A percentile compares a stretch with the other conserved stretches of the same genome.
Evolutionary conservation across 768 basidiomycete species (phyloP).

Genomic region (Galerina marginata): DNA sequence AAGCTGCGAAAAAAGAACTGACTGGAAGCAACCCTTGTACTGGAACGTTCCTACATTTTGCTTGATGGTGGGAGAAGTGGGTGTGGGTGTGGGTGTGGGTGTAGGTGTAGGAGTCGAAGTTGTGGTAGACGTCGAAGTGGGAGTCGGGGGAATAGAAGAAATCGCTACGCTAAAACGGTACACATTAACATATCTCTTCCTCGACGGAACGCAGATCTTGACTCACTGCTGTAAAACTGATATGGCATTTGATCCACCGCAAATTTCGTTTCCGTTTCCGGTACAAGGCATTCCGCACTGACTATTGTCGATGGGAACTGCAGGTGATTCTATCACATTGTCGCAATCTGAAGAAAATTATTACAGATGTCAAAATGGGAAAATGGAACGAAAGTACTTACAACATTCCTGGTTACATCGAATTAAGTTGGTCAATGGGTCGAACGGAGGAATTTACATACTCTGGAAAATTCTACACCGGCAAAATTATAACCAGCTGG

Average conservation of each 20-base stretch:
- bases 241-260: constrained; percentile 13
- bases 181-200: not conserved
- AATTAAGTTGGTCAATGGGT: not conserved
- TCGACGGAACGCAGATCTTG: not conserved
- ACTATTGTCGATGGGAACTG: not conserved
- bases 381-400: not conserved
- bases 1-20: not conserved
- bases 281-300: constrained; percentile 11
- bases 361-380: not conserved
- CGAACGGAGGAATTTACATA: not conserved
- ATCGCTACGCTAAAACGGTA: not conserved
- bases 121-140: not conserved
- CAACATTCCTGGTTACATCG: constrained; percentile 3
- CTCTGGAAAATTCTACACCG: constrained; percentile 59
- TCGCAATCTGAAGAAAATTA: constrained; percentile 2
- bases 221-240: constrained; percentile 13
- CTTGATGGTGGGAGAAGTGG: constrained; percentile 3
- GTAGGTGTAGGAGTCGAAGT: not conserved
- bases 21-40: constrained; percentile 17
- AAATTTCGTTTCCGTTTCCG: constrained; percentile 14
- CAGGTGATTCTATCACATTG: constrained; percentile 14
- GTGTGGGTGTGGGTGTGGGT: not conserved
- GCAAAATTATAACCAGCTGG: constrained; percentile 58
- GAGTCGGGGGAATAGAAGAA: not conserved
- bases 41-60: constrained; percentile 9